Percentiles rank a stretch among this genome's conserved stretches.
phyloP scores from a whole-genome alignment of 1,284 basidiomycete genomes.

The Ceratobasidium papillatum region DNA sequence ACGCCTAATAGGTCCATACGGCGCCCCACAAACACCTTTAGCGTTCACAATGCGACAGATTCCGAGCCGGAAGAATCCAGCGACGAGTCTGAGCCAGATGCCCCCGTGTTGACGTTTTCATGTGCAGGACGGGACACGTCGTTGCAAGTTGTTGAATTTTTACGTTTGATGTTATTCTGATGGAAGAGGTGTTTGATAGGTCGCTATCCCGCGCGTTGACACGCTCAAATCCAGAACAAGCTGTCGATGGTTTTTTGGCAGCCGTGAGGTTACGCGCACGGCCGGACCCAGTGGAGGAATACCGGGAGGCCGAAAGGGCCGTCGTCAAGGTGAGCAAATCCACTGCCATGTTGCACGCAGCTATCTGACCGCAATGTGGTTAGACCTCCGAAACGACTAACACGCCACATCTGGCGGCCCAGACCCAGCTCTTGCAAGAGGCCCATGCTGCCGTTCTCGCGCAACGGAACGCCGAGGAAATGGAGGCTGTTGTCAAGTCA shows the following conservation, averaged over 20 bases:
- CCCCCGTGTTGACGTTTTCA: slow-evolving; percentile 33
- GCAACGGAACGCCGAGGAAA: slow-evolving; percentile 38
- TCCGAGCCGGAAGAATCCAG: slow-evolving; percentile 6
- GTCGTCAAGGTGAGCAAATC: slow-evolving; percentile 38
- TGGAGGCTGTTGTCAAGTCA: slow-evolving; percentile 13
- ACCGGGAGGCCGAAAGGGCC: slow-evolving; percentile 37
- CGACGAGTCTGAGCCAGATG: background rate
- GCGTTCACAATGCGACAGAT: slow-evolving; percentile 25
- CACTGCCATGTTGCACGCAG: background rate
- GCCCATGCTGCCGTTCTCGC: slow-evolving; percentile 9
- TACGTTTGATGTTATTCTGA: background rate
- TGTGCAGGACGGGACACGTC: slow-evolving; percentile 20
- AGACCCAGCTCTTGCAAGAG: slow-evolving; percentile 3
- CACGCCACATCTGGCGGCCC: slow-evolving; percentile 27
- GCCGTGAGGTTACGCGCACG: slow-evolving; percentile 41
- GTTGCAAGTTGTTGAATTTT: background rate
- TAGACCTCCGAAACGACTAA: background rate
- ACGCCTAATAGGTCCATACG: slow-evolving; percentile 1
- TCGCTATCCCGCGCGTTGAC: slow-evolving; percentile 23
- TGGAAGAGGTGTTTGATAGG: background rate
- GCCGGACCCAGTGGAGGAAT: slow-evolving; percentile 44
- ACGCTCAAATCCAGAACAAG: slow-evolving; percentile 31
- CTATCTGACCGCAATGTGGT: background rate
- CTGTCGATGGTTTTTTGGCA: slow-evolving; percentile 31
- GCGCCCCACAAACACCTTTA: slow-evolving; percentile 15